Evolutionary conservation across 345 rosid genomes (phyloP).

Genomic region (Moricandia moricandioides): DNA sequence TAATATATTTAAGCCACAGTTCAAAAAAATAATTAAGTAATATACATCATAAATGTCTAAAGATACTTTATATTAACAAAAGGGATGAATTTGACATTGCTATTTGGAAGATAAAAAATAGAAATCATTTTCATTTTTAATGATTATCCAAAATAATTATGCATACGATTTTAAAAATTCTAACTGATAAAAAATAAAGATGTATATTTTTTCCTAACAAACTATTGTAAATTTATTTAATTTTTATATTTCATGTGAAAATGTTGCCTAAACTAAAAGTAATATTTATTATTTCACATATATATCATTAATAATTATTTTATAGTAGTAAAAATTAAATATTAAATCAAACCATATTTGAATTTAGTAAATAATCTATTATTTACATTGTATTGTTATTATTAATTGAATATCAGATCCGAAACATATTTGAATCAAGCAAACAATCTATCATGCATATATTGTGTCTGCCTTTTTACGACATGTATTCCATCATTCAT

Average conservation of each 20-base stretch:
- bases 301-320: not conserved
- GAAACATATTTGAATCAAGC: not conserved
- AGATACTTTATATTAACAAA: not conserved
- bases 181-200: not conserved
- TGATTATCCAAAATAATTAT: not conserved
- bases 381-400: not conserved
- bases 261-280: not conserved
- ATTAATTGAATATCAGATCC: not conserved
- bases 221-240: not conserved
- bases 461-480: not conserved
- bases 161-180: not conserved
- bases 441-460: not conserved
- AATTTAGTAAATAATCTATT: not conserved
- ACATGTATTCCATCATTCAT: slow-evolving; percentile 7
- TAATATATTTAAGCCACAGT: no score
- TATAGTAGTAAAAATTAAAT: no score
- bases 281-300: not conserved
- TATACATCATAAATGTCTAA: not conserved
- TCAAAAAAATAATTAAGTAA: not conserved
- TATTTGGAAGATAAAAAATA: not conserved
- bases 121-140: no score
- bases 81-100: not conserved
- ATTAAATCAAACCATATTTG: not conserved
- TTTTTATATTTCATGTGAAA: not conserved
- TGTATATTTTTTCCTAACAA: not conserved